Evolutionary conservation across 73 alveolate genomes (phyloP).

Genomic region (Uronychia binucleata): DNA sequence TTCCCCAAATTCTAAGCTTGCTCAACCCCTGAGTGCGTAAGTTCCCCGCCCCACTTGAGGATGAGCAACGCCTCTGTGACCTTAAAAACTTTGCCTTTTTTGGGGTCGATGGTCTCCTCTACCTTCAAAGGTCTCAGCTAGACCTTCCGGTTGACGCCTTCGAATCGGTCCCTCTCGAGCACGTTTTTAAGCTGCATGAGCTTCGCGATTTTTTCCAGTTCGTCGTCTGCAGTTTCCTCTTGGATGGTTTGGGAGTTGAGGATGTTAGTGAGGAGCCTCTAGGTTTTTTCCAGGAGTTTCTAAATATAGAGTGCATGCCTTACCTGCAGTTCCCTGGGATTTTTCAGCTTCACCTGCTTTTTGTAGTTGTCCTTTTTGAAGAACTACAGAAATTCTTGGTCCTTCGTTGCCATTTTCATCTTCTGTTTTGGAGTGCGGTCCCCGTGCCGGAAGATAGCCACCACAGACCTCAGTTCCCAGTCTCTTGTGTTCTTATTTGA

Average conservation of each 20-base stretch:
- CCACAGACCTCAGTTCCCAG: constrained; percentile 95
- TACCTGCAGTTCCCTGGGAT: constrained; percentile 61
- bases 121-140: constrained; percentile 67
- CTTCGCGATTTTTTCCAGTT: constrained; percentile 80
- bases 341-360: constrained; percentile 75
- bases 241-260: constrained; percentile 57
- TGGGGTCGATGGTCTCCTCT: constrained; percentile 38
- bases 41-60: constrained; percentile 96
- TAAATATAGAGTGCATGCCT: constrained; percentile 5
- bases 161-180: constrained; percentile 85
- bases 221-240: constrained; percentile 74
- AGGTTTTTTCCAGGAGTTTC: constrained; percentile 65
- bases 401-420: constrained; percentile 91
- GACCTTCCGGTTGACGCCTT: constrained; percentile 74
- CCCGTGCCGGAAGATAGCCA: constrained; percentile 96
- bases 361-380: constrained; percentile 73
- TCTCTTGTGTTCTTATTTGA: constrained; percentile 50
- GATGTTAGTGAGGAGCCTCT: constrained; percentile 18
- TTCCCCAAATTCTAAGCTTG: constrained; percentile 88
- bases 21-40: constrained; percentile 94
- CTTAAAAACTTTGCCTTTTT: constrained; percentile 34
- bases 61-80: constrained; percentile 76
- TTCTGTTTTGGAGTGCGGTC: constrained; percentile 97
- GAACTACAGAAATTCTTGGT: constrained; percentile 70
- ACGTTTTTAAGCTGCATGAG: constrained; percentile 86